These are phyloP conservation scores for Panus rudis DNA, from an alignment of 768 basidiomycete genomes.

Conservation along the genomic window DNA sequence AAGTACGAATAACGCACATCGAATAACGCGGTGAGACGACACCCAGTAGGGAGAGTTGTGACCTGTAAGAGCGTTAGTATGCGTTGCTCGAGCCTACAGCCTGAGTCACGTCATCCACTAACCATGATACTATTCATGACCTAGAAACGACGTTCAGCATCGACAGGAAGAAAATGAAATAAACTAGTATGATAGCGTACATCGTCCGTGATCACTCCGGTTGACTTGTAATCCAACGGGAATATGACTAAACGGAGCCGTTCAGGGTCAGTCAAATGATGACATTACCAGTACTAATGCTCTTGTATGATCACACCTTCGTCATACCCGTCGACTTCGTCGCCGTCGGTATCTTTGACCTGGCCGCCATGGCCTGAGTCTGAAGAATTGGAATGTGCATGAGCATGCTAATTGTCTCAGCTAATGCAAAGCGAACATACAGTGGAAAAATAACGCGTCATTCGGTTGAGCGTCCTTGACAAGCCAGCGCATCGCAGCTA, in stretches of 20 bases:
- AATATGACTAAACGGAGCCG: conserved; percentile 59
- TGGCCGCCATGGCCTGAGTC: conserved; percentile 96
- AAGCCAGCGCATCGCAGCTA: conserved; percentile 89
- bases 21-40: conserved; percentile 63
- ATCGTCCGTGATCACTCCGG: conserved; percentile 85
- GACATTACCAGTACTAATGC: neutral
- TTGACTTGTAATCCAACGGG: conserved; percentile 61
- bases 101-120: neutral
- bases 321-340: conserved; percentile 80
- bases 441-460: conserved; percentile 89
- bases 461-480: conserved; percentile 70
- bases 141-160: conserved; percentile 24
- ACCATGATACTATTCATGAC: conserved; percentile 78
- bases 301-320: conserved; percentile 42
- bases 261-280: conserved; percentile 7
- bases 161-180: neutral
- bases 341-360: conserved; percentile 73
- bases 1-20: neutral
- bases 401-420: neutral
- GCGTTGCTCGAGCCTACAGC: neutral
- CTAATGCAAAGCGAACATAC: conserved; percentile 30
- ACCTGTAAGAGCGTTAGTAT: conserved; percentile 22
- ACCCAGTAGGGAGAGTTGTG: conserved; percentile 71
- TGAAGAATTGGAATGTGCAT: conserved; percentile 18
- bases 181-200: too few species aligned